phyloP scores from a whole-genome alignment of 495 filamentous ascomycete species.

The Clohesyomyces aquaticus region DNA sequence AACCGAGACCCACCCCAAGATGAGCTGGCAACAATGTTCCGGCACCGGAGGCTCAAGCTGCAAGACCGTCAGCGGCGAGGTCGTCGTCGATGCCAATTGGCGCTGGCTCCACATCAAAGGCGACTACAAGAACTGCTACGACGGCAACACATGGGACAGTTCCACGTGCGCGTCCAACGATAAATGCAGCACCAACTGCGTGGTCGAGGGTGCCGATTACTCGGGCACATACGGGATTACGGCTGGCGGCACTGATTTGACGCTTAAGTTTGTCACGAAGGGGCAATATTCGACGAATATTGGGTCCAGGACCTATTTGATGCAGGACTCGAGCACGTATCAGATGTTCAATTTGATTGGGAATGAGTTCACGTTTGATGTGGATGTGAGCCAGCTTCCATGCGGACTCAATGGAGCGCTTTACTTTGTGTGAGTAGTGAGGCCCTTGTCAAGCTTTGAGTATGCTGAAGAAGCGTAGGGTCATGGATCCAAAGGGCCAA shows the following conservation, averaged over 20 bases:
- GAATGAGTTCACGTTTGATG: slow-evolving; percentile 65
- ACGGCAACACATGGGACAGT: slow-evolving; percentile 43
- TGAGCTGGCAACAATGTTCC: slow-evolving; percentile 40
- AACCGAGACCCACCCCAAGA: slow-evolving; percentile 43
- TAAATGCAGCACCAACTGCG: slow-evolving; percentile 47
- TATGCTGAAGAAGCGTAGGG: no score
- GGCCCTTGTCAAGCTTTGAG: no score
- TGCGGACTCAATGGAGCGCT: slow-evolving; percentile 73
- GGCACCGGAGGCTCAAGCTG: slow-evolving; percentile 49
- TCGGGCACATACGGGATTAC: slow-evolving; percentile 43
- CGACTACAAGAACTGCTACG: slow-evolving; percentile 48
- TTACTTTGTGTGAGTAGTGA: no score
- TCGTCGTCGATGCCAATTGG: slow-evolving; percentile 57
- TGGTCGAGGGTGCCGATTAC: slow-evolving; percentile 46
- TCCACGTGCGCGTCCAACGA: slow-evolving; percentile 43
- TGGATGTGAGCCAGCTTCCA: slow-evolving; percentile 62
- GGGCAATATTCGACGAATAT: slow-evolving; percentile 43
- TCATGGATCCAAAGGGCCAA: slow-evolving; percentile 58
- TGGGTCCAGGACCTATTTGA: slow-evolving; percentile 63
- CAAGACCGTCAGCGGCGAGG: slow-evolving; percentile 49
- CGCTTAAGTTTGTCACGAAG: slow-evolving; percentile 39
- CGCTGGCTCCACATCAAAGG: slow-evolving; percentile 45
- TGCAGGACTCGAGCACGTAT: slow-evolving; percentile 61
- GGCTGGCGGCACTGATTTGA: slow-evolving; percentile 36
- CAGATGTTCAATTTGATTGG: slow-evolving; percentile 61